A percentile compares a stretch with the other conserved stretches of the same genome.
Conservation (phyloP, 768 basidiomycete genomes). For the Lactarius sp. region DNA sequence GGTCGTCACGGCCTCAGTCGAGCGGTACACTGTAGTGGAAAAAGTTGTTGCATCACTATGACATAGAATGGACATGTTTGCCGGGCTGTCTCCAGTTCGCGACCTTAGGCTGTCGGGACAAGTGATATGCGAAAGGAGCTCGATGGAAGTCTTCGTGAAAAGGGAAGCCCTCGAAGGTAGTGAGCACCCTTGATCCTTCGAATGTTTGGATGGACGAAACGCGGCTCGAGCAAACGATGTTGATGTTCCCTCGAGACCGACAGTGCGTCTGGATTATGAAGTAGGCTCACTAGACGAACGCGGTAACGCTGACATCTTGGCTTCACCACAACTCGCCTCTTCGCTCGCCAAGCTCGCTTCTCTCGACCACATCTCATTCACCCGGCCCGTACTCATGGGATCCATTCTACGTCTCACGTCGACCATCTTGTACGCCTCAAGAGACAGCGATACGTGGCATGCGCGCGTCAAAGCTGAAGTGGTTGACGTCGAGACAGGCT, state of each 20-base stretch:
- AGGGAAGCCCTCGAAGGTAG: too few species aligned
- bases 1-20: slow-evolving; percentile 79
- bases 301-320: too few species aligned
- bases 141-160: slow-evolving; percentile 25
- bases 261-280: too few species aligned
- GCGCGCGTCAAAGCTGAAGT: slow-evolving; percentile 69
- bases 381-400: slow-evolving; percentile 63
- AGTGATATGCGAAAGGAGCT: slow-evolving; percentile 36
- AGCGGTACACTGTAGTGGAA: slow-evolving; percentile 42
- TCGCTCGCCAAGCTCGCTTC: slow-evolving; percentile 60
- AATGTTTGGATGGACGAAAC: too few species aligned
- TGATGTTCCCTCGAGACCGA: too few species aligned
- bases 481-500: slow-evolving; percentile 60
- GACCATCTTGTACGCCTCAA: slow-evolving; percentile 27
- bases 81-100: slow-evolving; percentile 50
- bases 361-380: slow-evolving; percentile 68
- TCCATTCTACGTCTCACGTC: slow-evolving; percentile 73
- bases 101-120: slow-evolving; percentile 67
- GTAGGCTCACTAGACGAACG: too few species aligned
- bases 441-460: slow-evolving; percentile 44
- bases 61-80: slow-evolving; percentile 60
- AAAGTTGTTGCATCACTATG: too few species aligned
- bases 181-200: too few species aligned
- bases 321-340: slow-evolving; percentile 34
- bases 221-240: too few species aligned